Percentiles rank a stretch among this genome's conserved stretches.
phyloP scores from a whole-genome alignment of 371 early-diverging fungal genomes.

The Actinomortierella wolfii region DNA sequence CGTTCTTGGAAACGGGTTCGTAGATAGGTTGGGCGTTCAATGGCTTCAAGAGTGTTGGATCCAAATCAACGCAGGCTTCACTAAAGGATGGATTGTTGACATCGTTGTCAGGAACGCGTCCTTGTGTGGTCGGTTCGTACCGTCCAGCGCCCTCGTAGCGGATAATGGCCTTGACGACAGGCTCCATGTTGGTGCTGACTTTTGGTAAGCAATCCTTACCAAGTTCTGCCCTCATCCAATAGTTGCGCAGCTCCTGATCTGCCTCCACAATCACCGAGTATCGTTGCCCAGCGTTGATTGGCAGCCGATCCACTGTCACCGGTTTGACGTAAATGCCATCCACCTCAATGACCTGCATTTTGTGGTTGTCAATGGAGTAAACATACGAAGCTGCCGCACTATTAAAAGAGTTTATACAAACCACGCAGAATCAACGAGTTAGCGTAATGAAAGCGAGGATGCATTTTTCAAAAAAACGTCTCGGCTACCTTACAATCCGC shows the following conservation, averaged over 20 bases:
- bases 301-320: constrained; percentile 41
- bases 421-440: too few species aligned
- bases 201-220: constrained; percentile 27
- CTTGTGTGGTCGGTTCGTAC: constrained; percentile 28
- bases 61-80: constrained; percentile 42
- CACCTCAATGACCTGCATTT: constrained; percentile 42
- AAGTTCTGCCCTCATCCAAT: constrained; percentile 46
- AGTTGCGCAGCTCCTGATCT: constrained; percentile 41
- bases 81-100: constrained; percentile 47
- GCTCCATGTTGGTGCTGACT: constrained; percentile 23
- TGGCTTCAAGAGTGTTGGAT: constrained; percentile 43
- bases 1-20: constrained; percentile 37
- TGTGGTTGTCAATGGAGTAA: constrained; percentile 47
- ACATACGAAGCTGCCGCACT: constrained; percentile 41
- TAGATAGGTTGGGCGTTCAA: constrained; percentile 37
- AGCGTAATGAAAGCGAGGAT: not conserved
- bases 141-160: constrained; percentile 46
- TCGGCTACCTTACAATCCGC: constrained; percentile 15
- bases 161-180: constrained; percentile 41
- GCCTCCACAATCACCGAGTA: constrained; percentile 47
- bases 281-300: constrained; percentile 46
- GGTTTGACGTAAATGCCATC: constrained; percentile 45
- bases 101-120: constrained; percentile 19
- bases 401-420: too few species aligned
- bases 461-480: constrained; percentile 17